Conservation (phyloP, 1,139 yeast genomes). For the Protomyces gravidus region DNA sequence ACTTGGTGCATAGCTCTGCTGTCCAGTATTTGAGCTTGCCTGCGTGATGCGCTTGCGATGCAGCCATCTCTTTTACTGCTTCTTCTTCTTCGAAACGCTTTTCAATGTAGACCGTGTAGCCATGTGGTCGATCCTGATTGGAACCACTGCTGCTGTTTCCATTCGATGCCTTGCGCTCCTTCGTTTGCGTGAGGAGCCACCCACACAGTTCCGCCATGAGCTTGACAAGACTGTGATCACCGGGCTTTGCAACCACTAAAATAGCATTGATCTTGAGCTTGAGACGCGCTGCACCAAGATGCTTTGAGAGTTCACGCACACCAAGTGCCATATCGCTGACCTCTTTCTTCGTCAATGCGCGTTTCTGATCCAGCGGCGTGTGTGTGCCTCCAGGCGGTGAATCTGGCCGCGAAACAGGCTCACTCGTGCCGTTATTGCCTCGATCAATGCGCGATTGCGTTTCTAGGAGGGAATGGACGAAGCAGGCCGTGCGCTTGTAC, state of each 20-base stretch:
- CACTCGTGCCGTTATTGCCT: not conserved
- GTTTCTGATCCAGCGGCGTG: constrained; percentile 6
- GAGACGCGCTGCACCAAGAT: constrained; percentile 47
- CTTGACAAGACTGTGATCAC: constrained; percentile 56
- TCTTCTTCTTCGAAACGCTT: constrained; percentile 28
- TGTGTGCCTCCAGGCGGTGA: not conserved
- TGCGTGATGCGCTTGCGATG: not conserved
- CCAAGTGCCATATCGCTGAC: constrained; percentile 45
- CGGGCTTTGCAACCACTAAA: constrained; percentile 65
- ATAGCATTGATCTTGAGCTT: constrained; percentile 57
- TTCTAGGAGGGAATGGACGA: constrained; percentile 23
- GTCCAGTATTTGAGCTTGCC: constrained; percentile 56
- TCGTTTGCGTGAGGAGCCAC: constrained; percentile 47
- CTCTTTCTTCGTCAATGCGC: constrained; percentile 41
- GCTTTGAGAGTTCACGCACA: constrained; percentile 44
- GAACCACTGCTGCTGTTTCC: constrained; percentile 1
- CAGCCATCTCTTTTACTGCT: constrained; percentile 15
- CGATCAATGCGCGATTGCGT: constrained; percentile 12
- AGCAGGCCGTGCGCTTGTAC: constrained; percentile 25
- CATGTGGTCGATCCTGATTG: constrained; percentile 6
- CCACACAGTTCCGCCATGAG: constrained; percentile 56
- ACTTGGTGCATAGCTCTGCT: constrained; percentile 48
- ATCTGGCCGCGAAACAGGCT: not conserved
- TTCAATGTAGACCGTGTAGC: constrained; percentile 32
- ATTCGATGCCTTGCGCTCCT: constrained; percentile 1